Evolutionary conservation across 1,284 basidiomycete species (phyloP).

Genomic region (Fomitopsis pinicola): DNA sequence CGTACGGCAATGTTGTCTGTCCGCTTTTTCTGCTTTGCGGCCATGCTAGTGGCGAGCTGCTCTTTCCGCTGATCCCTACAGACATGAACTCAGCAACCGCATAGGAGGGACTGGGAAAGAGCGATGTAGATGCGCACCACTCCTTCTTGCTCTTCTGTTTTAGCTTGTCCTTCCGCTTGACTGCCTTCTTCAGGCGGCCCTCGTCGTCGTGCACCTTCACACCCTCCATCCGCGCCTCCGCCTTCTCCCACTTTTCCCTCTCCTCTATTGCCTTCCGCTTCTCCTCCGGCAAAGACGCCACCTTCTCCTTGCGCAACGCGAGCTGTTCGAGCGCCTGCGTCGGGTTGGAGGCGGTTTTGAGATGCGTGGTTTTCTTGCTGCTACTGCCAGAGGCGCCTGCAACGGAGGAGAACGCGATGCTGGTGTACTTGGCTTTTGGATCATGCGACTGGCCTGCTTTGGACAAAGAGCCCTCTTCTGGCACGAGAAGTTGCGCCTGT

Average conservation of each 20-base stretch:
- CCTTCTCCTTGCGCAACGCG: conserved; percentile 65
- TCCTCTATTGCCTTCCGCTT: conserved; percentile 77
- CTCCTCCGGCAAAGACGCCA: conserved; percentile 72
- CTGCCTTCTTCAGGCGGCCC: conserved; percentile 79
- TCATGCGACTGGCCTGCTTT: conserved; percentile 29
- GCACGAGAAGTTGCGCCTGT: conserved; percentile 74
- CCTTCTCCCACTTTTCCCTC: conserved; percentile 83
- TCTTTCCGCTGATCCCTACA: conserved; percentile 82
- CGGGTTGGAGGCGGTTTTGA: conserved; percentile 76
- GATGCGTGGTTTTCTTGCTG: conserved; percentile 44
- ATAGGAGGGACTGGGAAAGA: neutral
- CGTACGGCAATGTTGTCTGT: conserved; percentile 84
- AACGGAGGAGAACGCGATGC: conserved; percentile 70
- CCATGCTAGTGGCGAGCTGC: conserved; percentile 66
- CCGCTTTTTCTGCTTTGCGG: conserved; percentile 83
- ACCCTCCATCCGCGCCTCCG: conserved; percentile 78
- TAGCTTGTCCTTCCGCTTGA: conserved; percentile 85
- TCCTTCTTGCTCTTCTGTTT: conserved; percentile 79
- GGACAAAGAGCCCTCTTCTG: conserved; percentile 36
- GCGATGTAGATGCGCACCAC: conserved; percentile 48
- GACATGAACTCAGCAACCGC: neutral
- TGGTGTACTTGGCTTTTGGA: conserved; percentile 45
- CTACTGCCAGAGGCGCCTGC: conserved; percentile 38
- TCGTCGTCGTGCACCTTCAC: conserved; percentile 87
- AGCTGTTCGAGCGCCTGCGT: conserved; percentile 81